Conservation (phyloP, 208 protist genomes). For the Naegleria fowleri region DNA sequence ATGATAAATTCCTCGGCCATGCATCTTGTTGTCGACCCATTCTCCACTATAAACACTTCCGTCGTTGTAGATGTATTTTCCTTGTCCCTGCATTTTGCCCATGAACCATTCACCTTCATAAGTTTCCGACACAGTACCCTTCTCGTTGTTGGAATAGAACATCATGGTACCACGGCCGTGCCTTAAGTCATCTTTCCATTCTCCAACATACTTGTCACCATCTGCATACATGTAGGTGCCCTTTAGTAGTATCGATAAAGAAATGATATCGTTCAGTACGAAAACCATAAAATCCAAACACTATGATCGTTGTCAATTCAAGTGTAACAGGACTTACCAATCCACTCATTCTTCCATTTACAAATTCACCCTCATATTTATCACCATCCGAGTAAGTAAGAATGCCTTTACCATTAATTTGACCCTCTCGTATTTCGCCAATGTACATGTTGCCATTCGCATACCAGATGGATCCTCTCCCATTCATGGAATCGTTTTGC, state of each 20-base stretch:
- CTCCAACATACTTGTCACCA: background rate
- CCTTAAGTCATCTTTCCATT: background rate
- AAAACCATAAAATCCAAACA: too few species aligned
- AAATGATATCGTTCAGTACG: too few species aligned
- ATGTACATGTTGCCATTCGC: slow-evolving; percentile 66
- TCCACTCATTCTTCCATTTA: background rate
- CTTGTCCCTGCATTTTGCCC: background rate
- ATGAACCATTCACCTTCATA: background rate
- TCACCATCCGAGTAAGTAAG: background rate
- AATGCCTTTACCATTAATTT: background rate
- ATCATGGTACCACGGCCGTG: background rate
- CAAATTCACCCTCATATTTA: background rate
- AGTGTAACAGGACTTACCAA: background rate
- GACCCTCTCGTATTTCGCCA: slow-evolving; percentile 57
- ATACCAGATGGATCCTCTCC: slow-evolving; percentile 80
- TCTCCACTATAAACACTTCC: background rate
- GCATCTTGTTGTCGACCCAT: background rate
- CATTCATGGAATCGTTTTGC: slow-evolving; percentile 86
- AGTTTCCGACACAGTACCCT: background rate
- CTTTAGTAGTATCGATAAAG: too few species aligned
- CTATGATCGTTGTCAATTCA: too few species aligned
- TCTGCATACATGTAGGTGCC: background rate
- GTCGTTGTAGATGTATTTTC: background rate
- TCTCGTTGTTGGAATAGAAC: background rate
- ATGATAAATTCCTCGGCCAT: slow-evolving; percentile 75